Evolutionary conservation across 345 rosid genomes (phyloP), one percentile per base, ranked within the genome.

Genomic region (Euclidium syriacum): DNA sequence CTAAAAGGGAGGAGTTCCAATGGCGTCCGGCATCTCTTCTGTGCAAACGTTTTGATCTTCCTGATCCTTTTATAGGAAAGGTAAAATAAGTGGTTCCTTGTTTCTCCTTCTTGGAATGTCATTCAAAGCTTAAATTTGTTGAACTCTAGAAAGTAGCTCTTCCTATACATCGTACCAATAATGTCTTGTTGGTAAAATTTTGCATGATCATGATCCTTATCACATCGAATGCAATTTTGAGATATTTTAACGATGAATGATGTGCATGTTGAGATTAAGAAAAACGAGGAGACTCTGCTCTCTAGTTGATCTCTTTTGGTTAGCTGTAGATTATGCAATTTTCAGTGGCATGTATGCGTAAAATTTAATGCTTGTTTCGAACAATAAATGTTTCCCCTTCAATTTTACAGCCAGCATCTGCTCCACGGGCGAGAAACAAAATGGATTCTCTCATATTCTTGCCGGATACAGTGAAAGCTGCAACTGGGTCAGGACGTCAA

Each of bases 51-150:
- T 94, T 94, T 77, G 99, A 94, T 72, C 86, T 94, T 32, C 71
- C 85, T 77, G 99, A 94, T 79, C 97, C 99, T 42, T 86, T 51
- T 71, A 78, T 90, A 84, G 99, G 99, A 38, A 87, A 94, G 99
- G 99, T 94, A 79, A n/a, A 50, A 52, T 20, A 34, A 47, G 1
- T 30, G 20, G 40, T 32, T 64, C 47, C 14, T 47, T 48, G 49
- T 26, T 71, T 27, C 44, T 52, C 40, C 34, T 57, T 63, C 3
- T 20, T 24, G 14, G 23, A 23, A 36, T 36, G 20, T 19, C 61
- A 17, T 64, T 34, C 19, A 23, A 22, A 36, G 15, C 52, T 19
- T 20, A 9, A 10, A 33, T 27, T 52, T 24, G n/a, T 54, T 42
- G 54, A 24, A 56, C 25, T 20, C 19, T 63, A 41, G 39, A 14